phyloP scores from a whole-genome alignment of 371 early-diverging fungal species.

The Rhizopus arrhizus region DNA sequence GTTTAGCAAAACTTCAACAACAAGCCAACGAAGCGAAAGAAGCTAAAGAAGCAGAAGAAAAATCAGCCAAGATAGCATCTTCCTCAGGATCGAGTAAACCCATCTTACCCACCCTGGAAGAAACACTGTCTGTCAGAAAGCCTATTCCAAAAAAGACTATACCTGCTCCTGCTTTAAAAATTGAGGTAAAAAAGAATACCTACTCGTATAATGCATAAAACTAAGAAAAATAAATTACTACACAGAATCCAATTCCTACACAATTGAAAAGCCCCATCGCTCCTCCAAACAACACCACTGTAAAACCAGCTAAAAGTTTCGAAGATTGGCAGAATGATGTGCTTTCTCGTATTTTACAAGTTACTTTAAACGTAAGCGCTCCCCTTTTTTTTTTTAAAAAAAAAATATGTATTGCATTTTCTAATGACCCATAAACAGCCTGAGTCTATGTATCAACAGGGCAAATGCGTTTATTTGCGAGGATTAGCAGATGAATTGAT shows the following conservation, averaged over 20 bases:
- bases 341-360: conserved; percentile 75
- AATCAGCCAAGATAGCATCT: conserved; percentile 4
- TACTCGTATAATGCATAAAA: neutral
- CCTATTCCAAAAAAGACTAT: conserved; percentile 19
- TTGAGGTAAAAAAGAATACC: neutral
- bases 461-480: conserved; percentile 41
- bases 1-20: conserved; percentile 67
- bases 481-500: conserved; percentile 42
- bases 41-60: conserved; percentile 10
- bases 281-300: conserved; percentile 8
- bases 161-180: neutral
- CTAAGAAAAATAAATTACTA: neutral
- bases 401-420: neutral
- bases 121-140: conserved; percentile 20
- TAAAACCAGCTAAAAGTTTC: conserved; percentile 60
- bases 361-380: conserved; percentile 74
- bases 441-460: conserved; percentile 35
- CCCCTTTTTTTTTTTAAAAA: neutral
- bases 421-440: conserved; percentile 18
- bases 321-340: conserved; percentile 89
- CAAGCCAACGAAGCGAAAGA: conserved; percentile 26
- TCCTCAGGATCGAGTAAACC: conserved; percentile 12
- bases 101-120: conserved; percentile 24
- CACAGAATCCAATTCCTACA: neutral
- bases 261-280: neutral